phyloP scores from a whole-genome alignment of 345 rosid species.

The Lepidium didymum region DNA sequence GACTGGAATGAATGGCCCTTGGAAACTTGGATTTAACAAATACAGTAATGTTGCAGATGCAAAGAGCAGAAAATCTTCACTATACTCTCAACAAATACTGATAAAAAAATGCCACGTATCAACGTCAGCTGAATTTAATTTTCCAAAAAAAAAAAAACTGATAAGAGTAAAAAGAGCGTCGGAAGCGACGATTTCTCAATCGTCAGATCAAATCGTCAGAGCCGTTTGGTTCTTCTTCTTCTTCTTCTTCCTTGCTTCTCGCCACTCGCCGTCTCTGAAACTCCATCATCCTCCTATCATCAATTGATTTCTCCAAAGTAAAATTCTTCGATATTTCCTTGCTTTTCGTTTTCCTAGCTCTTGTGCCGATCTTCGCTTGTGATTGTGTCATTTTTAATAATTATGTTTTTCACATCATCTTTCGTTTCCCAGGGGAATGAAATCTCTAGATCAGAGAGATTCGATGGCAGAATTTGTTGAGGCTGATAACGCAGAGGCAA shows the following conservation, averaged over 20 bases:
- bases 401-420: not conserved
- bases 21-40: not conserved
- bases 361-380: too few species aligned
- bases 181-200: too few species aligned
- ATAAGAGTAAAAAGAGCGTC: not conserved
- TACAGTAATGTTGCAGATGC: too few species aligned
- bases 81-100: not conserved
- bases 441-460: not conserved
- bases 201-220: not conserved
- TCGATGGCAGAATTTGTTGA: constrained; percentile 61
- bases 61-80: too few species aligned
- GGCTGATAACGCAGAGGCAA: constrained; percentile 88
- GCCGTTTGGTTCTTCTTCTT: not conserved
- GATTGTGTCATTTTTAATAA: too few species aligned
- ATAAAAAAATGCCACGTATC: not conserved
- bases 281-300: not conserved
- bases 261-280: not conserved
- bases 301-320: not conserved
- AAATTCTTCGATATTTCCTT: not conserved
- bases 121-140: not conserved
- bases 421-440: not conserved
- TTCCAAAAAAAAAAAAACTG: not conserved
- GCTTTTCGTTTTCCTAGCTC: not conserved
- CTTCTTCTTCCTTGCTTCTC: not conserved
- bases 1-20: not conserved